Base-by-base conservation (phyloP, 345 rosid species). In the Populus deltoides region DNA sequence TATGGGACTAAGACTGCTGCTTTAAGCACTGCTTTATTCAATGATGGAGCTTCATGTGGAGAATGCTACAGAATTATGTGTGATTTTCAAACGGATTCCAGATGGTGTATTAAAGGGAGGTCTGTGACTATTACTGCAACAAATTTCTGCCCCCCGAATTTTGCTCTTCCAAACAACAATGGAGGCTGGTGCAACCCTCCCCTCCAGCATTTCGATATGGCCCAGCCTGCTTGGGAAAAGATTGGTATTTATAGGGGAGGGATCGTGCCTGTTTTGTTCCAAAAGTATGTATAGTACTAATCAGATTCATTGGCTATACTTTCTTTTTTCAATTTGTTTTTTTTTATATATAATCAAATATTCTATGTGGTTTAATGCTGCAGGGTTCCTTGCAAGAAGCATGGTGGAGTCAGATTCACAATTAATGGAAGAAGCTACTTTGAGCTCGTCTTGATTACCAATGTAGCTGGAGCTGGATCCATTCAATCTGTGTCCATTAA, bases 101-200 rank as follows among this genome's bases (percentile, higher is more conserved):
- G 77, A 68, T 79, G 82, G 85, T 83, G 82, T 38, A 71, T 83
- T 25, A 82, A 70, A 25, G 85, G 82, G 5, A 33, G 9, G 6
- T 79, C 82, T 27, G 55, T 79, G 1, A 76, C 80, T 22, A 76
- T 83, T 29, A 79, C 85, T 2, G 85, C 80, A n/a, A 79, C 85
- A 6, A 79, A 83, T 68, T 79, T 79, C 80, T 83, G 85, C 66
- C 82, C 85, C 38, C 85, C 85, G 12, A 83, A 82, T 78, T 85
- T 61, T 39, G 97, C 93, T 43, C 87, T 84, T 5, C 89, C 98
- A 1, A 93, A 80, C 81, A 79, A 92, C 80, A 24, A 83, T n/a
- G 99, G 99, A 15, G 99, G 99, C 47, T 95, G 99, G 99, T 95
- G 99, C 88, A 95, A 95, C 74, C 92, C 96, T 69, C 99, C 99